Percentiles rank a stretch among this genome's conserved stretches.
Conservation (phyloP, 306 rosid species). For the Prosopis cineraria region DNA sequence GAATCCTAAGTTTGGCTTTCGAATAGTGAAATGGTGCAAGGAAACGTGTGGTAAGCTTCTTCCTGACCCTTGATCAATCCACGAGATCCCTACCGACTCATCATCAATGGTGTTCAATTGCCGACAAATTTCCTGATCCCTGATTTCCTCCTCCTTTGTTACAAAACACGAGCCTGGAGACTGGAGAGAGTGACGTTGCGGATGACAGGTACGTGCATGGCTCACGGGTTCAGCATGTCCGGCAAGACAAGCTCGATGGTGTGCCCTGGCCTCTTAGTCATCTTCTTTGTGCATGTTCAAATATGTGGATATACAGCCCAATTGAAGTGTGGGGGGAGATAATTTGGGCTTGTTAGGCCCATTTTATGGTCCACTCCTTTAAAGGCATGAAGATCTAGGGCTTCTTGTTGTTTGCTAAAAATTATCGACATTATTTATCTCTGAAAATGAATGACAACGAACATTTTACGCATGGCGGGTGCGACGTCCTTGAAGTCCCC, state of each 20-base stretch:
- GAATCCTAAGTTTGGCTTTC: conserved; percentile 41
- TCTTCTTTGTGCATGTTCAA: no score
- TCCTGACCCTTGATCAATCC: conserved; percentile 11
- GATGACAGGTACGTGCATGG: no score
- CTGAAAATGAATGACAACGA: not conserved
- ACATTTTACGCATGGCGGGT: not conserved
- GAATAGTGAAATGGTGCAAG: conserved; percentile 10
- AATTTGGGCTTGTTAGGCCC: not conserved
- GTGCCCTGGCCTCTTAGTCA: no score
- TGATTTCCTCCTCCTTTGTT: not conserved
- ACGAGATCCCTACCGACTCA: not conserved
- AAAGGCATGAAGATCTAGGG: not conserved
- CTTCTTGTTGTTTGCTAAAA: not conserved
- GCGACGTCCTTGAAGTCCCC: not conserved
- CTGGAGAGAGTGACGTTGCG: not conserved
- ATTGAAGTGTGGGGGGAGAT: not conserved
- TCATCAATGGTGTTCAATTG: not conserved
- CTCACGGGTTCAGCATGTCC: no score
- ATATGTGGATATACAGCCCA: not conserved
- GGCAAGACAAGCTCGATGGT: no score
- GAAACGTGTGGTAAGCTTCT: conserved; percentile 24
- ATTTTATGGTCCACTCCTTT: not conserved
- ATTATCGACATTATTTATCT: no score
- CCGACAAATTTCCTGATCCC: no score
- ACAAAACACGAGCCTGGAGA: not conserved